Evolutionary conservation across 2,329 filamentous ascomycete genomes (phyloP).

Genomic region (Thielaviopsis ethacetica): DNA sequence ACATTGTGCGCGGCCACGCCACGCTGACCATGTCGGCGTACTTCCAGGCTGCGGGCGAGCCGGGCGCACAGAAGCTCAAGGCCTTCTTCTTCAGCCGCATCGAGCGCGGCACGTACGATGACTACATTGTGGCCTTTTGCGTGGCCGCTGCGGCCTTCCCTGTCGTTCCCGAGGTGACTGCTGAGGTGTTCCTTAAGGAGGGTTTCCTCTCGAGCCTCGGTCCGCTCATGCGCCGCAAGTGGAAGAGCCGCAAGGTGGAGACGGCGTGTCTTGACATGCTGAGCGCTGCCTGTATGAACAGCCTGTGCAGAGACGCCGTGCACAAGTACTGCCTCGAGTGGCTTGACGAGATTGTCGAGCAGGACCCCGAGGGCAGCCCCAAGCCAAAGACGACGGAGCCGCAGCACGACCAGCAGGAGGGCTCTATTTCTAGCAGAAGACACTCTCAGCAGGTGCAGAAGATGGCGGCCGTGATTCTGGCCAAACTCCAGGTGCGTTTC

Average conservation of each 20-base stretch:
- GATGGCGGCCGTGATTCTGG: constrained; percentile 57
- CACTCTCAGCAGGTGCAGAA: constrained; percentile 47
- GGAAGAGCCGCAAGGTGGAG: constrained; percentile 75
- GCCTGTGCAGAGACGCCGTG: constrained; percentile 66
- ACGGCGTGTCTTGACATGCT: constrained; percentile 76
- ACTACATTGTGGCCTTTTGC: constrained; percentile 82
- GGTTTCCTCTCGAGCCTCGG: constrained; percentile 68
- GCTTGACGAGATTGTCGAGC: constrained; percentile 69
- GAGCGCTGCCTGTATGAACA: constrained; percentile 79
- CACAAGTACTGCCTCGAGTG: constrained; percentile 72
- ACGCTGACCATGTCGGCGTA: constrained; percentile 70
- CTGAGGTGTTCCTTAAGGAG: constrained; percentile 71
- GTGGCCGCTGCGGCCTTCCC: constrained; percentile 83
- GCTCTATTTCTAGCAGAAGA: constrained; percentile 41
- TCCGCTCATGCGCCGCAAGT: constrained; percentile 59
- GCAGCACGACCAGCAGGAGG: constrained; percentile 40
- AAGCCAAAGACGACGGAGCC: constrained; percentile 26
- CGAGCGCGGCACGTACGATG: constrained; percentile 62
- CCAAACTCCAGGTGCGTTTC: constrained; percentile 45
- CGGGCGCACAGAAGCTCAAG: constrained; percentile 52
- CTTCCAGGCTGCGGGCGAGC: constrained; percentile 58
- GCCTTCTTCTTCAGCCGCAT: constrained; percentile 61
- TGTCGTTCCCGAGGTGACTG: constrained; percentile 57
- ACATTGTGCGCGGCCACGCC: constrained; percentile 62
- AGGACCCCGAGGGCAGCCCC: constrained; percentile 40